Conservation (phyloP, 768 basidiomycete genomes). For the Phaffia australis region DNA sequence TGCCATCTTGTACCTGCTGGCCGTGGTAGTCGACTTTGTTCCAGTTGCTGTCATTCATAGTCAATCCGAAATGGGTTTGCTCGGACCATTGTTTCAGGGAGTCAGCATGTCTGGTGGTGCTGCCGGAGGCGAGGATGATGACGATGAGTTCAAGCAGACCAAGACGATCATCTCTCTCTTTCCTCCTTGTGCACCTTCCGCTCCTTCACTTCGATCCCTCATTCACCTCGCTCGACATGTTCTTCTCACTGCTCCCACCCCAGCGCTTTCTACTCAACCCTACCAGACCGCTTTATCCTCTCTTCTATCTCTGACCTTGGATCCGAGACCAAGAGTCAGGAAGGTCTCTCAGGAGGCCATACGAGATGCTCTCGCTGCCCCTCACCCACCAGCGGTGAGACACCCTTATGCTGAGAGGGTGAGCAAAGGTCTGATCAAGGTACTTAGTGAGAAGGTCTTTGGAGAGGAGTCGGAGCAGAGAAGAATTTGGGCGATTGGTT, state of each 20-base stretch:
- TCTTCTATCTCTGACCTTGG: constrained; percentile 68
- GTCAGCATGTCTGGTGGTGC: not conserved
- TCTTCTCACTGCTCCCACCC: constrained; percentile 44
- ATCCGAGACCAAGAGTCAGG: constrained; percentile 86
- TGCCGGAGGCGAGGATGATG: constrained; percentile 3
- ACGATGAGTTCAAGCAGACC: constrained; percentile 1
- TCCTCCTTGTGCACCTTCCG: constrained; percentile 28
- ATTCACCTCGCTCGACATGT: constrained; percentile 62
- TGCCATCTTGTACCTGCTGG: constrained; percentile 72
- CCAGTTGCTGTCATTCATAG: constrained; percentile 67
- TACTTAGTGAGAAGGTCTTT: constrained; percentile 55
- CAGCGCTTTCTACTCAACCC: constrained; percentile 55
- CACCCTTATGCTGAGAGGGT: constrained; percentile 82
- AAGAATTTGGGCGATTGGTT: constrained; percentile 48
- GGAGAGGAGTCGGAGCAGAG: constrained; percentile 55
- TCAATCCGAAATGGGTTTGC: constrained; percentile 60
- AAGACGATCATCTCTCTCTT: constrained; percentile 18
- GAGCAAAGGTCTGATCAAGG: constrained; percentile 62
- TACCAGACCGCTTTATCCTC: constrained; percentile 69
- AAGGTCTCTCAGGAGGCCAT: constrained; percentile 80
- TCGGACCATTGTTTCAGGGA: constrained; percentile 57
- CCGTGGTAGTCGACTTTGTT: constrained; percentile 65
- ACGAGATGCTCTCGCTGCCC: constrained; percentile 59
- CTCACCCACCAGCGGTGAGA: constrained; percentile 58
- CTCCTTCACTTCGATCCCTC: constrained; percentile 61